Base-by-base conservation (phyloP, 768 basidiomycete species). In the Paxillus rubicundulus region DNA sequence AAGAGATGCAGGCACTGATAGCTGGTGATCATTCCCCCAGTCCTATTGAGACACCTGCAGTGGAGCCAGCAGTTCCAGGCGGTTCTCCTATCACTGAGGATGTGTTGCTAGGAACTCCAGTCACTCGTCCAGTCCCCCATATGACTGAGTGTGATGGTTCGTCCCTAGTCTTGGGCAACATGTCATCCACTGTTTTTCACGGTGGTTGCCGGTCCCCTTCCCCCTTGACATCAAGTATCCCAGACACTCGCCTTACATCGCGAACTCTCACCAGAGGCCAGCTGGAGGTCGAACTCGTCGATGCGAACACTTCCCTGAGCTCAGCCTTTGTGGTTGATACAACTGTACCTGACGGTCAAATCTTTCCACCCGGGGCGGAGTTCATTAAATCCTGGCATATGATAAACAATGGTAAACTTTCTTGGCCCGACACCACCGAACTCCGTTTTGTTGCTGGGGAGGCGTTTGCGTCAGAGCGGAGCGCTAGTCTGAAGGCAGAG, bases 331-430 rank as follows among this genome's bases (percentile, higher is more conserved):
- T 91, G 6, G 74, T 75, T 33, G 86, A 92, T 63, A 75, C 84
- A 37, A 91, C 87, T 32, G 84, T 89, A 45, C 74, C 80, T 4
- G 85, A 87, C 58, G 90, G 89, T 1, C 87, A 90, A 59, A 61
- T 78, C 45, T 87, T 92, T 63, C 88, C 89, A 28, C 84, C 89
- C 7, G 91, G 91, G 32, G 89, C 88, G 0, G 88, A 89, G 64
- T 94, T 93, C 61, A 80, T 91, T 50, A 93, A 92, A 70, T 82
- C 82, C 18, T 94, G 91, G 91, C 74, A 77, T 50, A 77, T 92
- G 74, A 55, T 75, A 28, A 94, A 94, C 60, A 78, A 78, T 58
- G 85, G 89, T 14, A 62, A 59, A 13, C 49, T 66, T 5, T 76
- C 82, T 17, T 93, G 89, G 90, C 87, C 87, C 1, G 75, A 78